Conservation (phyloP, 768 basidiomycete species). For the Lentinula guzmanii region DNA sequence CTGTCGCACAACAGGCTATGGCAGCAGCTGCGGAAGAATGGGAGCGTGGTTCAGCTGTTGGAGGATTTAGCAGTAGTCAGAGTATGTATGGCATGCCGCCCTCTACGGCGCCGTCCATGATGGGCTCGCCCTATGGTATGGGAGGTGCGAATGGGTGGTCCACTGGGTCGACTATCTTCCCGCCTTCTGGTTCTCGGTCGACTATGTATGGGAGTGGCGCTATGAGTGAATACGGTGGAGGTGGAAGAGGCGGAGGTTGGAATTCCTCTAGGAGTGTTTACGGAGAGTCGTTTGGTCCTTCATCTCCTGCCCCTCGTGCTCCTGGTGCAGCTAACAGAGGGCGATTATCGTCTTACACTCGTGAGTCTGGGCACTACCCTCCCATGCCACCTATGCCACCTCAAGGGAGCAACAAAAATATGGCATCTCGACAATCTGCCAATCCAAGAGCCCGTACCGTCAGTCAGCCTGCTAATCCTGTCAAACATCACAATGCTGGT, state of each 20-base stretch:
- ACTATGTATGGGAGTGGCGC: slow-evolving; percentile 59
- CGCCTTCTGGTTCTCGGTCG: slow-evolving; percentile 28
- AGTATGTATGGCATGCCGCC: slow-evolving; percentile 23
- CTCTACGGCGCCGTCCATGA: slow-evolving; percentile 22
- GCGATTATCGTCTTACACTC: slow-evolving; percentile 12
- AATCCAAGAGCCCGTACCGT: slow-evolving; percentile 24
- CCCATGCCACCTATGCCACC: slow-evolving; percentile 33
- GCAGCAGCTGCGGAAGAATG: slow-evolving; percentile 86
- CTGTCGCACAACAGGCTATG: slow-evolving; percentile 88
- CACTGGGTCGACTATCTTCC: slow-evolving; percentile 44
- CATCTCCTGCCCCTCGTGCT: slow-evolving; percentile 7
- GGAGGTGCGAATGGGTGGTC: slow-evolving; percentile 38
- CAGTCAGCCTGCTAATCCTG: slow-evolving; percentile 38
- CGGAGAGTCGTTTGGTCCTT: slow-evolving; percentile 56
- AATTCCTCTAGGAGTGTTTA: slow-evolving; percentile 61
- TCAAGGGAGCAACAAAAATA: neutral
- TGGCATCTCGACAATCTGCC: neutral
- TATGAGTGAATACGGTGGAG: slow-evolving; percentile 61
- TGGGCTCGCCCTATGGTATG: slow-evolving; percentile 33
- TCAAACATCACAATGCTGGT: slow-evolving; percentile 11
- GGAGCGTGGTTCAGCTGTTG: slow-evolving; percentile 68
- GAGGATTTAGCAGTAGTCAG: slow-evolving; percentile 31
- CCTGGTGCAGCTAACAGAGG: slow-evolving; percentile 5
- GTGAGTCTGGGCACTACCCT: slow-evolving; percentile 37
- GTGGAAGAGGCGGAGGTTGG: slow-evolving; percentile 42